Evolutionary conservation across 345 rosid species (phyloP), one percentile per base, ranked within the genome.

Genomic region (Acer negundo): DNA sequence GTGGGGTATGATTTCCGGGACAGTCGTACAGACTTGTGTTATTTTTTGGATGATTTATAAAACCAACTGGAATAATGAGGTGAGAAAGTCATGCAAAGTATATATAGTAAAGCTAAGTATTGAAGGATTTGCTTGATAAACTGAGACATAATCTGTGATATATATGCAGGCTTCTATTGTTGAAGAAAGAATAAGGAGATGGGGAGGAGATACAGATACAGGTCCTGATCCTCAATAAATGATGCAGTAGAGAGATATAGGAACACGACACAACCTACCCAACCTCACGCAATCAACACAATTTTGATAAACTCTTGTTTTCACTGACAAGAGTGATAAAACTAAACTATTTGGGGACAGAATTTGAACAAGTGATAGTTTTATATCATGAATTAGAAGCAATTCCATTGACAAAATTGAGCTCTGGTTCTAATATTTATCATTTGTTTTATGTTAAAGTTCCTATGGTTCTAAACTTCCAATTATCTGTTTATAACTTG

Each of bases 61-160:
- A 77, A 90, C 94, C 23, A 89, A 91, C 59, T 93, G 97, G 97
- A 85, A 58, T 78, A 85, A 58, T 73, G 98, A 93, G 89, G 97
- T 86, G 65, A 68, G 24, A 9, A 1, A 46, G 49, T 6, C 47
- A 15, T 26, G 16, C n/a, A 75, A 24, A 6, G 1, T 56, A 8
- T 74, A 17, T 22, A n/a, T n/a, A n/a, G n/a, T 3, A 22, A 59
- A 55, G 26, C 28, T 64, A 10, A 47, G 23, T 11, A 23, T 65
- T 23, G 17, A 26, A 64, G 28, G 28, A 2, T 73, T 68, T 17
- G 22, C 64, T 20, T 62, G 26, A 70, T 72, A 0, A 12, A 3
- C 20, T 40, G 62, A 13, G 65, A 75, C 70, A 0, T 35, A 66
- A 46, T 63, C n/a, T 70, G 2, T 26, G 38, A 1, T 16, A 26